Conservation (phyloP, 1,284 basidiomycete genomes). For the Fomitopsis schrenkii region DNA sequence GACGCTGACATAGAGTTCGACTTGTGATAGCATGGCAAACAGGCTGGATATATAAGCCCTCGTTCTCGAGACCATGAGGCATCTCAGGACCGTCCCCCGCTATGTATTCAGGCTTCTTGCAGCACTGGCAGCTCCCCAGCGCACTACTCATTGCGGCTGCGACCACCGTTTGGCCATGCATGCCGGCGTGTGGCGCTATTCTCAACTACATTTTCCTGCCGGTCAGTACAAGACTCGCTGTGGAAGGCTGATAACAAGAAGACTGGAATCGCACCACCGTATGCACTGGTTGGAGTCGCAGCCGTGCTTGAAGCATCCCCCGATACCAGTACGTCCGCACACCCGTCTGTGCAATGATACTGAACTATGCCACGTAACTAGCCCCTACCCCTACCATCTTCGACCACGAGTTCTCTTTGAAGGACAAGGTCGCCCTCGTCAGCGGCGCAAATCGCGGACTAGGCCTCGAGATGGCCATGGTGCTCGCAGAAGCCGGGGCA, state of each 20-base stretch:
- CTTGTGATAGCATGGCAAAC: neutral
- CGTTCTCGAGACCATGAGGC: no score
- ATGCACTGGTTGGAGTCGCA: conserved; percentile 57
- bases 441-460: conserved; percentile 80
- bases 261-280: conserved; percentile 35
- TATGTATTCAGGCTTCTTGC: no score
- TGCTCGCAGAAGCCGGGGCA: conserved; percentile 74
- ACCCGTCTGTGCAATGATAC: no score
- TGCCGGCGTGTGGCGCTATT: neutral
- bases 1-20: neutral
- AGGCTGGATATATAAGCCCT: neutral
- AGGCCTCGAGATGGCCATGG: conserved; percentile 79
- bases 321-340: conserved; percentile 8
- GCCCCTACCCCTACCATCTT: conserved; percentile 34
- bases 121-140: neutral
- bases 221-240: conserved; percentile 3
- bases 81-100: no score
- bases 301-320: conserved; percentile 47
- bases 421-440: conserved; percentile 71
- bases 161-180: neutral
- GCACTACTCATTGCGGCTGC: neutral
- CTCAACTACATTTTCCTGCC: neutral
- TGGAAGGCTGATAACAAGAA: conserved; percentile 10
- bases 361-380: neutral
- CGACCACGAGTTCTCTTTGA: conserved; percentile 71